A percentile compares a stretch with the other conserved stretches of the same genome.
phyloP scores from a whole-genome alignment of 306 rosid genomes.

The Quercus dentata region DNA sequence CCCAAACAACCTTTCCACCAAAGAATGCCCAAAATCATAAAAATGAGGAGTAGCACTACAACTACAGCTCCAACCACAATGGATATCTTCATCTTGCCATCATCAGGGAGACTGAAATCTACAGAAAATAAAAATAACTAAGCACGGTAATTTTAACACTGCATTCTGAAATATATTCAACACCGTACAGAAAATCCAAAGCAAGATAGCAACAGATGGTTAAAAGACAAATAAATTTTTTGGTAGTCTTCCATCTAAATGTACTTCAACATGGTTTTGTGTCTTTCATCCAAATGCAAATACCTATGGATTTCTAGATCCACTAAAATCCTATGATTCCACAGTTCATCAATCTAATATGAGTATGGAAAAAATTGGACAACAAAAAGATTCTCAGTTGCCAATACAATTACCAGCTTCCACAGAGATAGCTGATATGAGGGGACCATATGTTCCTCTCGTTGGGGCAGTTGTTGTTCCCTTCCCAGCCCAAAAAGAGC shows the following conservation, averaged over 20 bases:
- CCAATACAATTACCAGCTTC: slow-evolving; percentile 36
- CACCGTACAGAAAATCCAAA: too few relatives aligned
- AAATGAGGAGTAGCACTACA: not conserved
- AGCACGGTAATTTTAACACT: not conserved
- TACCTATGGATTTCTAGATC: not conserved
- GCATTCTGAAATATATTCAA: not conserved
- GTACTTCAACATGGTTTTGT: too few relatives aligned
- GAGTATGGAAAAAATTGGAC: too few relatives aligned
- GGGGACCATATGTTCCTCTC: slow-evolving; percentile 57
- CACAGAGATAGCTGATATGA: slow-evolving; percentile 62
- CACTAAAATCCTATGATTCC: too few relatives aligned
- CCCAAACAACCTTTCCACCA: slow-evolving; percentile 9
- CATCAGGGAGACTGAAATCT: slow-evolving; percentile 17
- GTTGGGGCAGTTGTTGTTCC: slow-evolving; percentile 51
- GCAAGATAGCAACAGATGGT: too few relatives aligned
- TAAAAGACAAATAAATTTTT: too few relatives aligned
- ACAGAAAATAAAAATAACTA: not conserved
- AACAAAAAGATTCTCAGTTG: too few relatives aligned
- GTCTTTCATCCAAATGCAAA: too few relatives aligned
- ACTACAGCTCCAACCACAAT: slow-evolving; percentile 7
- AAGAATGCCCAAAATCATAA: slow-evolving; percentile 1
- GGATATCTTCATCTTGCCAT: not conserved
- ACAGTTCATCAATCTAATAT: not conserved
- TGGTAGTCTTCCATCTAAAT: too few relatives aligned
- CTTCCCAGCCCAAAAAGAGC: slow-evolving; percentile 67